Conservation (phyloP, 805 yeast genomes). For the Metschnikowia santaceciliae region DNA sequence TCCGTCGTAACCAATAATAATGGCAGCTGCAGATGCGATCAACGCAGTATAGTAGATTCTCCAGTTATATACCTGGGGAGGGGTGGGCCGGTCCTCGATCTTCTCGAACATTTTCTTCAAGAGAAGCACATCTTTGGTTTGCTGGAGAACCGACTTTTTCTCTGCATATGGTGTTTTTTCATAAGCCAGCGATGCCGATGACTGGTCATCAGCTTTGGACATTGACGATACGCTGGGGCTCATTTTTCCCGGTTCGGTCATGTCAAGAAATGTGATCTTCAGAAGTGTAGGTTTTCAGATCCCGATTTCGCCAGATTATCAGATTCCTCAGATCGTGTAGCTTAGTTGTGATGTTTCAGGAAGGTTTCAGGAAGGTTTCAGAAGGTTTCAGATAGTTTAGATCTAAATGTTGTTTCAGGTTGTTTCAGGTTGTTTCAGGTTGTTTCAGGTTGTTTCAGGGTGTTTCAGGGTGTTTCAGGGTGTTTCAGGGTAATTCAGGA, state of each 20-base stretch:
- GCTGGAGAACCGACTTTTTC: conserved; percentile 7
- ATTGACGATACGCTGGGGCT: background rate
- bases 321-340: no score
- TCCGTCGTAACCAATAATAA: conserved; percentile 40
- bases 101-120: conserved; percentile 25
- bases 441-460: no score
- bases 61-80: conserved; percentile 34
- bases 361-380: no score
- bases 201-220: conserved; percentile 6
- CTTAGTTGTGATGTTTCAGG: no score
- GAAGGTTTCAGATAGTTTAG: no score
- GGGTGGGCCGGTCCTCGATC: conserved; percentile 38
- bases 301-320: no score
- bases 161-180: background rate
- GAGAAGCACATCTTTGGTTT: conserved; percentile 12
- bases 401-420: no score
- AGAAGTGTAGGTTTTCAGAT: no score
- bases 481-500: no score
- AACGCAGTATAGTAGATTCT: conserved; percentile 33
- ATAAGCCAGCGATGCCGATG: background rate
- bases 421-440: no score
- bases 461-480: no score
- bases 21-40: conserved; percentile 37
- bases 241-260: background rate
- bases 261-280: background rate